Base-by-base conservation (phyloP, 345 rosid species). In the Gossypium longicalyx region DNA sequence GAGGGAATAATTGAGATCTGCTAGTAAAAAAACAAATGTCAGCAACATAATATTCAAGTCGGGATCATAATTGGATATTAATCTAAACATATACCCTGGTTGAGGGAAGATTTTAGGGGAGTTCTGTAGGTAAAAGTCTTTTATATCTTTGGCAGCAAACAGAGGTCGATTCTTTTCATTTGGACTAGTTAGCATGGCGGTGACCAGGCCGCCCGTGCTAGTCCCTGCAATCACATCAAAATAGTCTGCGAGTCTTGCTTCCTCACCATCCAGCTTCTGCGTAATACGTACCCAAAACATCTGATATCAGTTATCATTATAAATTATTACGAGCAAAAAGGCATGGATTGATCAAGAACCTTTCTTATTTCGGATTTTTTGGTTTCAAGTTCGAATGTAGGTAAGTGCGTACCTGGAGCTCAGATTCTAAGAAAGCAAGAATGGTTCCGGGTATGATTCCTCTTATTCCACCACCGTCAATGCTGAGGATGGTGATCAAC, bases 71-170 rank as follows among this genome's bases (percentile, higher is more conserved):
- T 53, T 10, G 17, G 22, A 23, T 27, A 20, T 2, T 13, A 5
- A n/a, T 13, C 17, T 51, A n/a, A 57, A 34, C 1, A 38, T 41
- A 63, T 77, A 82, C 86, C 70, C 77, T 11, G 68, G 22, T 51
- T 89, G 91, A 22, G 92, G 89, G 70, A 88, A 91, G 61, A 91
- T 88, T 67, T 82, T 82, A 0, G 89, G 90, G 73, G 88, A 76
- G 13, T 91, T 81, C 0, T 80, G 57, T 11, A 88, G 80, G 72
- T 87, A 89, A 47, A 89, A 89, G 5, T 73, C 80, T 2, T 80
- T 87, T 41, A 92, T 85, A 29, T 92, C 97, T 58, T 85, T 83
- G 49, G 91, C 95, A 3, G 86, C 86, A 20, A 84, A 88, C 2
- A 86, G 43, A 29, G 91, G 91, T 16, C 89, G 82, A 16, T 84